Evolutionary conservation across 176 grass and related monocot species (phyloP), one percentile per base, ranked within the genome.

Genomic region (Secale cereale): DNA sequence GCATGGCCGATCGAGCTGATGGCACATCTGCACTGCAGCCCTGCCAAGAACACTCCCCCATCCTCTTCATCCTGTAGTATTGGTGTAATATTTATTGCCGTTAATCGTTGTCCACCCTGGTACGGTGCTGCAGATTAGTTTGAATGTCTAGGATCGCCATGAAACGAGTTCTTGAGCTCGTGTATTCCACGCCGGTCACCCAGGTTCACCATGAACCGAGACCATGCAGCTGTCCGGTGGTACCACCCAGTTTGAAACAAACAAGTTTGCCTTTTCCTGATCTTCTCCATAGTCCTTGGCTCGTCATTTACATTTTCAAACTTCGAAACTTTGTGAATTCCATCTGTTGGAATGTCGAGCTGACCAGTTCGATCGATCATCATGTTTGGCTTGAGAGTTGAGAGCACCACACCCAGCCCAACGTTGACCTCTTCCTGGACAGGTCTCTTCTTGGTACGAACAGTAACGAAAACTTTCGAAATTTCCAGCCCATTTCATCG

Each of bases 121-220:
- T 66, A 23, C 1, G 63, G 10, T 14, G 45, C 54, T 6, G 61
- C 31, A 71, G 63, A 19, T 65, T 2, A 11, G 0, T 30, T 15
- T 13, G 11, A 27, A 46, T 28, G 22, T 28, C 7, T 54, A 65
- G 22, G 7, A 22, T 9, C 14, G 1, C 1, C 14, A 36, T 22
- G 27, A 40, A 25, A 68, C 2, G 29, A 29, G 52, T 8, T 22
- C 19, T 57, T 22, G 52, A 9, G 52, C 7, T 22, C 9, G 52
- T 9, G 0, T 22, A 57, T 57, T 19, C 0, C 0, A 1, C 19
- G 7, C 52, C 52, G 52, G 50, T 20, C 17, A 3, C 50, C 23
- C 73, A 62, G 75, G 68, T 52, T 83, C 80, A 87, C 71, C 45
- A 85, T 83, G 84, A 90, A 65, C 88, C 79, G 74, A 74, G 79